Evolutionary conservation across 164 flowering plant genomes (phyloP), one percentile per base, ranked within the genome.

Genomic region (Platanus orientalis): DNA sequence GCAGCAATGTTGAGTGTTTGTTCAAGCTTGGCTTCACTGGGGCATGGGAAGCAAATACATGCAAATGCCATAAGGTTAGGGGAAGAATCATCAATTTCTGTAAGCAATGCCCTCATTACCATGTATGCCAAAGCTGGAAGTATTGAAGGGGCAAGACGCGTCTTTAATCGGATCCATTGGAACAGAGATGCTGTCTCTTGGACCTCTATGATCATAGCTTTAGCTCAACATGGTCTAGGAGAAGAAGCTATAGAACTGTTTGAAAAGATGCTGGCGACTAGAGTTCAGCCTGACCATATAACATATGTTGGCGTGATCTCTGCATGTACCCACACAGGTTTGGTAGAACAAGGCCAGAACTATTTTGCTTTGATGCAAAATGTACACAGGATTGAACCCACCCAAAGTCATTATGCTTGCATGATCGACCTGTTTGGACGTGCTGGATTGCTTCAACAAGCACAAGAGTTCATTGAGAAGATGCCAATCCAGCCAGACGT

Each of bases 181-280:
- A 73, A 67, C 13, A 76, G 61, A 51, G 96, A 92, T n/a, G n/a
- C n/a, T n/a, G n/a, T n/a, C n/a, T 79, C 94, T 13, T 92, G 95
- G 96, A 92, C 93, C 36, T 88, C 96, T 48, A 86, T 90, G 97
- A 81, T n/a, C n/a, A n/a, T n/a, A n/a, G n/a, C n/a, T n/a, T n/a
- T n/a, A n/a, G n/a, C n/a, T n/a, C n/a, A n/a, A n/a, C n/a, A n/a
- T n/a, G n/a, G n/a, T n/a, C n/a, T n/a, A n/a, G n/a, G n/a, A n/a
- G n/a, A n/a, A n/a, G n/a, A n/a, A n/a, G n/a, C n/a, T n/a, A n/a
- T n/a, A n/a, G n/a, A n/a, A n/a, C n/a, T n/a, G n/a, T n/a, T n/a
- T n/a, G n/a, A n/a, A n/a, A n/a, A n/a, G n/a, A n/a, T n/a, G n/a
- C n/a, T n/a, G n/a, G n/a, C n/a, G n/a, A n/a, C n/a, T n/a, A 78